These are phyloP conservation scores for Pterula multifida DNA, from an alignment of 1,284 basidiomycete species.

Conservation along the genomic window DNA sequence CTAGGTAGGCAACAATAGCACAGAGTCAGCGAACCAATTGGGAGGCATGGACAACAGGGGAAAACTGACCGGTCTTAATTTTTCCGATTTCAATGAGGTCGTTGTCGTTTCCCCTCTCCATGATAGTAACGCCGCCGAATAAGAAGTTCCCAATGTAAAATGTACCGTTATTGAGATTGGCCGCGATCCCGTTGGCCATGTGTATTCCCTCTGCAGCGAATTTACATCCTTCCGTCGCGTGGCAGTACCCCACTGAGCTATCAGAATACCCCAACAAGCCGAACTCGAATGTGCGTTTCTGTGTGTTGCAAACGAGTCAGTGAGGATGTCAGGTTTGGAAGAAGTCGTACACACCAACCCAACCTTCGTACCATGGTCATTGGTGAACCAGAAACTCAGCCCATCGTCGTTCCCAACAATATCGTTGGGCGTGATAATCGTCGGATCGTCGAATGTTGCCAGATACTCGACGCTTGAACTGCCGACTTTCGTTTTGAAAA, in stretches of 20 bases:
- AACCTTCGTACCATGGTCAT: not conserved
- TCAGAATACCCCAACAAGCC: not conserved
- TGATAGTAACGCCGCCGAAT: not conserved
- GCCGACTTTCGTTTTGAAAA: not conserved
- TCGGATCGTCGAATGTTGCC: not conserved
- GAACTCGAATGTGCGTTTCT: not conserved
- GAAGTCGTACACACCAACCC: not conserved
- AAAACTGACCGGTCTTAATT: not conserved
- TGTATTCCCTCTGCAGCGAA: not conserved
- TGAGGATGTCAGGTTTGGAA: not conserved
- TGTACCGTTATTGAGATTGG: not conserved
- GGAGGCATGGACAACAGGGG: no score
- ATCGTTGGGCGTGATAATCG: slow-evolving; percentile 1
- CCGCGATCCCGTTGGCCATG: not conserved
- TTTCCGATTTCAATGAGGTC: not conserved
- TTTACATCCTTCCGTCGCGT: not conserved
- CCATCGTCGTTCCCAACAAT: not conserved
- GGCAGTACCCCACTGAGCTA: not conserved
- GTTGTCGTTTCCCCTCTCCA: not conserved
- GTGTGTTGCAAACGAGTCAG: not conserved
- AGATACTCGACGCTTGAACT: not conserved
- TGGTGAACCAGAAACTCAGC: slow-evolving; percentile 2
- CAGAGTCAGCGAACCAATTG: no score
- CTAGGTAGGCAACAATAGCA: no score
- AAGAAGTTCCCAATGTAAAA: not conserved